phyloP scores from a whole-genome alignment of 225 moss, liverwort and hornwort species.

The Anthoceros angustus region DNA sequence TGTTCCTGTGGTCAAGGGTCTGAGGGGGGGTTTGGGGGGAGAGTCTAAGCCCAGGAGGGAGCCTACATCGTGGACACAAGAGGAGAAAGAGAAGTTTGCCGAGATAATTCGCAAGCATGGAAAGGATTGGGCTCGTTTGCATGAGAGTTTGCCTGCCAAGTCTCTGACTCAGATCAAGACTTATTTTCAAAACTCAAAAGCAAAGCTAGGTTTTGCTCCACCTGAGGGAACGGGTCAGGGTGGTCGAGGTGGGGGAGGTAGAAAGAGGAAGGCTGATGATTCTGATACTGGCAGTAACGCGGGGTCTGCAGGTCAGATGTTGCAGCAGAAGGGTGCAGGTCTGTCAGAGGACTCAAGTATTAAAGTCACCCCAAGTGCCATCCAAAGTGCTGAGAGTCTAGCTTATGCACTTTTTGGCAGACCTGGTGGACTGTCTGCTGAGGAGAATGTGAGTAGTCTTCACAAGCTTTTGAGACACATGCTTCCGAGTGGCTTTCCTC shows the following conservation, averaged over 20 bases:
- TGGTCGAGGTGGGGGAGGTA: conserved; percentile 52
- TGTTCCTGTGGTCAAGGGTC: conserved; percentile 20
- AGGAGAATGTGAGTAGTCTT: conserved; percentile 45
- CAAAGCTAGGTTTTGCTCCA: conserved; percentile 72
- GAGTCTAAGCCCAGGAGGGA: conserved; percentile 85
- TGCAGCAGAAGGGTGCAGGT: conserved; percentile 35
- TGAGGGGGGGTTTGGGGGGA: conserved; percentile 40
- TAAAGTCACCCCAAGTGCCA: conserved; percentile 39
- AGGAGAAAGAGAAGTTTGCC: conserved; percentile 95
- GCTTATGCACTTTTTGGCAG: conserved; percentile 51
- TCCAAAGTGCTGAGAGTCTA: conserved; percentile 37
- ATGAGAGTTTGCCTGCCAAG: conserved; percentile 77
- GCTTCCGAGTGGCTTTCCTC: conserved; percentile 52
- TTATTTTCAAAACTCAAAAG: conserved; percentile 95
- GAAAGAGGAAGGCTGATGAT: conserved; percentile 91
- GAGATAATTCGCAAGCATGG: conserved; percentile 86
- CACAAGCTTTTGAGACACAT: conserved; percentile 81
- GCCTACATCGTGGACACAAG: conserved; percentile 98
- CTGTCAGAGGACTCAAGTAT: conserved; percentile 39
- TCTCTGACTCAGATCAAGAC: conserved; percentile 98
- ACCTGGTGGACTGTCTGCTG: conserved; percentile 35
- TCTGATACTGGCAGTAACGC: conserved; percentile 86
- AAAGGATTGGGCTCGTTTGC: conserved; percentile 70
- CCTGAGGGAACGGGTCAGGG: conserved; percentile 36
- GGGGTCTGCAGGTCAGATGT: conserved; percentile 33